Percentiles rank a stretch among this genome's conserved stretches.
Evolutionary conservation across 768 basidiomycete species (phyloP).

Genomic region (Collybia mongolica): DNA sequence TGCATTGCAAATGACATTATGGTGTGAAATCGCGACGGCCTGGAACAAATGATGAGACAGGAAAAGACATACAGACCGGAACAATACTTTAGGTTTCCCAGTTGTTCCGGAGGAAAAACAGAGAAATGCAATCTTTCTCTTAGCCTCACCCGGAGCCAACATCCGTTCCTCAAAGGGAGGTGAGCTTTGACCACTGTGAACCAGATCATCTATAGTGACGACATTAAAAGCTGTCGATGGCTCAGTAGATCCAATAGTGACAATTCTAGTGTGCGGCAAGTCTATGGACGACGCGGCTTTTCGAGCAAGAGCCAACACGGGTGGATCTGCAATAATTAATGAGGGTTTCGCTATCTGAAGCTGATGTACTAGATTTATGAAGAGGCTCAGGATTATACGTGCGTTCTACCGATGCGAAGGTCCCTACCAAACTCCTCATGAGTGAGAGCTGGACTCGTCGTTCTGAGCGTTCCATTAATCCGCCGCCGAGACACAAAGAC

Average conservation of each 20-base stretch:
- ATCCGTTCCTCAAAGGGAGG: constrained; percentile 46
- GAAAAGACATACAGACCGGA: background rate
- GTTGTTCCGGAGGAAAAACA: constrained; percentile 77
- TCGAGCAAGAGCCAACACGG: constrained; percentile 38
- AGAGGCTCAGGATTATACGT: constrained; percentile 53
- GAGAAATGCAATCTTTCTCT: constrained; percentile 67
- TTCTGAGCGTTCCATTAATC: too few species aligned
- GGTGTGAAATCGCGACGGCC: constrained; percentile 64
- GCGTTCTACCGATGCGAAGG: constrained; percentile 41
- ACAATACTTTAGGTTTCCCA: constrained; percentile 62
- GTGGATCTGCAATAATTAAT: constrained; percentile 47
- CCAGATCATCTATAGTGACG: constrained; percentile 44
- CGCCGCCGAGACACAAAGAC: background rate
- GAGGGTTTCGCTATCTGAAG: constrained; percentile 45
- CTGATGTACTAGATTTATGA: constrained; percentile 54
- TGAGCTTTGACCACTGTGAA: constrained; percentile 44
- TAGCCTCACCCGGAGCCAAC: constrained; percentile 58
- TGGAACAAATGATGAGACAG: constrained; percentile 14
- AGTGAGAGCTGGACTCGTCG: background rate
- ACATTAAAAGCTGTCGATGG: background rate
- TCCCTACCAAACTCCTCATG: background rate
- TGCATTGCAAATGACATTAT: constrained; percentile 58
- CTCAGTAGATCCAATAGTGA: constrained; percentile 32
- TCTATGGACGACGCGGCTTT: constrained; percentile 36
- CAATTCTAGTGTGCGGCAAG: constrained; percentile 38